Evolutionary conservation across 2,329 filamentous ascomycete species (phyloP), one percentile per base, ranked within the genome.

Genomic region (Laburnicola sp.): DNA sequence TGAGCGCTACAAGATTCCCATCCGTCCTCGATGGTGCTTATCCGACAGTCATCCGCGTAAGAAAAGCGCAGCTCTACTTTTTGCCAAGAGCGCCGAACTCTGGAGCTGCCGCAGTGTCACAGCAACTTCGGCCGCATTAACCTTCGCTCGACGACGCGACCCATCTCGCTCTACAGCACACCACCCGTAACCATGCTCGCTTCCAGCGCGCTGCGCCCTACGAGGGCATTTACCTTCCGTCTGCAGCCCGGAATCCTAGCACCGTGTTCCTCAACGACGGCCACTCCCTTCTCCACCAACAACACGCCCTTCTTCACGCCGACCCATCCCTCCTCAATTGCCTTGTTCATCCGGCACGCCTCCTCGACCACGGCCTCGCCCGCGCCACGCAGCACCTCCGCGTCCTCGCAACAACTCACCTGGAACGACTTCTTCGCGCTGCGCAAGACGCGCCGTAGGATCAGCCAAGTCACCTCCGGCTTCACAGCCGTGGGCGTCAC

Each of bases 361-460:
- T 68, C 70, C 6, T 59, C 65, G 1, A 39, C 59, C 10, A 49
- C 62, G 5, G 44, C 38, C 35, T 36, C 53, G 21, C 35, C 52
- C 10, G n/a, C 45, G 28, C 45, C 57, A 9, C 56, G 44, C 45
- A 26, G 57, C 8, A 21, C 66, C 5, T 26, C 57, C 27, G 43
- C 58, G 10, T 47, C 44, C 42, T 44, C 57, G 36, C 51, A 57
- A 28, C 62, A 72, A 49, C 72, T 80, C 32, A 78, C 78, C 75
- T 97, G 93, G 93, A 87, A 97, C 77, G 86, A 85, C 45, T 97
- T 96, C 80, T 96, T 97, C 80, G 84, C 85, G 70, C 86, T 97
- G 53, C 91, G 93, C 67, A 88, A 91, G 64, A 88, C 86, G 53
- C 89, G 93, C 49, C 87, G 93, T 54, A 85, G 89, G 64, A 88